Conservation (phyloP, 2,329 filamentous ascomycete species). For the Aureobasidium sp. region DNA sequence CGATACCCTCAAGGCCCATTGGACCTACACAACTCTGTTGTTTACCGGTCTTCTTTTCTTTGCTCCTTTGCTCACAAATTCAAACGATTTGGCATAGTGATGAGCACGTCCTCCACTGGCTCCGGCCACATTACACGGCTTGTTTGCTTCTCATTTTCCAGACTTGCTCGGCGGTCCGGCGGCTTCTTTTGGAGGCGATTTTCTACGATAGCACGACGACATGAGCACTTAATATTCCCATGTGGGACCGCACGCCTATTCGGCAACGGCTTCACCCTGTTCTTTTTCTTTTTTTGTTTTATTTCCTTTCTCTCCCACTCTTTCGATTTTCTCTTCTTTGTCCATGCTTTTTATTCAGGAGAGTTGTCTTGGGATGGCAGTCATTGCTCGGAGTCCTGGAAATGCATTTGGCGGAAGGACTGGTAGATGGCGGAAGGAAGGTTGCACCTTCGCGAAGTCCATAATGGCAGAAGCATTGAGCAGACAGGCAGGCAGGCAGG, state of each 20-base stretch:
- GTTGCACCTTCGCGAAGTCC: slow-evolving; percentile 7
- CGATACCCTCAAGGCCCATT: slow-evolving; percentile 13
- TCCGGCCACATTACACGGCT: not conserved
- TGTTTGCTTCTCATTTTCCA: not conserved
- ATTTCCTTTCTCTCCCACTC: not conserved
- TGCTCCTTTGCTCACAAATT: not conserved
- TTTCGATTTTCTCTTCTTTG: slow-evolving; percentile 7
- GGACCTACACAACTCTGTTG: not conserved
- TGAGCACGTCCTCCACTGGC: not conserved
- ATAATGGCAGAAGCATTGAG: slow-evolving; percentile 7
- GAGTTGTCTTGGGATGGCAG: slow-evolving; percentile 3
- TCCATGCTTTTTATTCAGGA: slow-evolving; percentile 4
- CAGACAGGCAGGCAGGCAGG: not conserved
- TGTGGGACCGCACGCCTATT: not conserved
- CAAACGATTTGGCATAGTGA: not conserved
- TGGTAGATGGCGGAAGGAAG: not conserved
- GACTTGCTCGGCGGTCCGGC: not conserved
- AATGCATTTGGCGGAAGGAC: slow-evolving; percentile 3
- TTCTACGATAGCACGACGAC: slow-evolving; percentile 13
- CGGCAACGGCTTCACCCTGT: not conserved
- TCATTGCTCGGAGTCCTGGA: slow-evolving; percentile 14
- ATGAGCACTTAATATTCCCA: slow-evolving; percentile 16
- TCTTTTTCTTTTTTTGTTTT: not conserved
- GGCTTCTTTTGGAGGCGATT: not conserved
- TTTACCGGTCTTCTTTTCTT: slow-evolving; percentile 5